phyloP scores from a whole-genome alignment of 1,139 yeast genomes.

The Lodderomyces oxycetoniae region DNA sequence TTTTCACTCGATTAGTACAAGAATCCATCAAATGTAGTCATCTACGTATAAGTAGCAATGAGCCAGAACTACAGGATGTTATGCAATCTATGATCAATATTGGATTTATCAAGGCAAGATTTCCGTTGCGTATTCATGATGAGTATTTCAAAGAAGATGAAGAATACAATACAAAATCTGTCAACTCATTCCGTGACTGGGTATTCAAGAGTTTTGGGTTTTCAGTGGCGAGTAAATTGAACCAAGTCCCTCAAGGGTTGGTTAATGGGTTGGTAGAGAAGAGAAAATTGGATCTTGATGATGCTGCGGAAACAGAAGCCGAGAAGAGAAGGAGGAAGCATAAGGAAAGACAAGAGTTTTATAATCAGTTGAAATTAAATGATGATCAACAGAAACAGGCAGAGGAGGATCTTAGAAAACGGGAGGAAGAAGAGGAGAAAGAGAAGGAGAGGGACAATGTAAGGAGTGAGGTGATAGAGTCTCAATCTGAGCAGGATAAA shows the following conservation, averaged over 20 bases:
- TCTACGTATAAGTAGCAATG: constrained; percentile 13
- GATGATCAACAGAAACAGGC: constrained; percentile 19
- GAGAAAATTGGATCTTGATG: constrained; percentile 26
- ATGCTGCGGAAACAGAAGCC: constrained; percentile 25
- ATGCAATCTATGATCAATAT: constrained; percentile 55
- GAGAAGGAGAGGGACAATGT: not conserved
- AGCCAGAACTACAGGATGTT: constrained; percentile 51
- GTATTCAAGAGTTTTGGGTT: constrained; percentile 23
- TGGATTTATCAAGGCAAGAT: constrained; percentile 47
- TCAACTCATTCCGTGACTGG: constrained; percentile 39
- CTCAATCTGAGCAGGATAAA: not conserved
- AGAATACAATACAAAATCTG: constrained; percentile 34
- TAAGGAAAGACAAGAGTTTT: constrained; percentile 35
- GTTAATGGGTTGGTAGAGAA: constrained; percentile 37
- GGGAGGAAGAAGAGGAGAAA: not conserved
- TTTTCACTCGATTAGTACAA: constrained; percentile 42
- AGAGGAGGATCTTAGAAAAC: constrained; percentile 2
- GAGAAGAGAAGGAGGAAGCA: constrained; percentile 22
- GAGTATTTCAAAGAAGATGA: constrained; percentile 12
- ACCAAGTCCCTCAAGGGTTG: constrained; percentile 29
- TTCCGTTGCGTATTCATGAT: constrained; percentile 16
- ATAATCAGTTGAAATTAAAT: constrained; percentile 32
- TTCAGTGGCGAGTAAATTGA: constrained; percentile 23
- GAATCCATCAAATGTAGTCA: constrained; percentile 31
- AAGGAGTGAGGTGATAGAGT: constrained; percentile 13